phyloP scores from a whole-genome alignment of 2,329 filamentous ascomycete genomes.

The Talaromyces sp. region DNA sequence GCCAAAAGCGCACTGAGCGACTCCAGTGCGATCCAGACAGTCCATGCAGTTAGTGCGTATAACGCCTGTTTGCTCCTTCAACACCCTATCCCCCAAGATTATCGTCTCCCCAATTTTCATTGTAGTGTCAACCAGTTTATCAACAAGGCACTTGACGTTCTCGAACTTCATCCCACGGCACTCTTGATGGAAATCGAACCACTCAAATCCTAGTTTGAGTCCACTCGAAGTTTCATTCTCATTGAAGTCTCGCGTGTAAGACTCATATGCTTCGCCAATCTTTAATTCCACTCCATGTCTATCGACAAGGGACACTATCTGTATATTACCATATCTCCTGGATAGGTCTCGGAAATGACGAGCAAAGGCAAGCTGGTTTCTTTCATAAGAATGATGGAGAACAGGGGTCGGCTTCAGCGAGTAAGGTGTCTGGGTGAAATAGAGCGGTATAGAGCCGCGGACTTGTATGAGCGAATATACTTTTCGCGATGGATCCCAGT shows the following conservation, averaged over 20 bases:
- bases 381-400: slow-evolving; percentile 71
- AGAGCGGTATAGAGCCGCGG: slow-evolving; percentile 86
- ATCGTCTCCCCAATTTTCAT: slow-evolving; percentile 68
- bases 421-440: slow-evolving; percentile 92
- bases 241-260: slow-evolving; percentile 62
- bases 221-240: slow-evolving; percentile 52
- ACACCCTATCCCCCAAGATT: slow-evolving; percentile 39
- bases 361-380: slow-evolving; percentile 72
- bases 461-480: slow-evolving; percentile 81
- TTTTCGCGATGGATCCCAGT: slow-evolving; percentile 58
- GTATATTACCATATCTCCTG: slow-evolving; percentile 67
- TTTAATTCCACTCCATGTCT: slow-evolving; percentile 76
- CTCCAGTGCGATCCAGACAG: slow-evolving; percentile 91
- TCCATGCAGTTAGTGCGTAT: slow-evolving; percentile 99
- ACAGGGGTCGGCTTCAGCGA: slow-evolving; percentile 83
- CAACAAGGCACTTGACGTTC: slow-evolving; percentile 76
- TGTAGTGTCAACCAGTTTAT: slow-evolving; percentile 62
- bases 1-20: slow-evolving; percentile 87
- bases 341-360: slow-evolving; percentile 70
- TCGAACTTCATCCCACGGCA: slow-evolving; percentile 98
- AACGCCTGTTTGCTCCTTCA: slow-evolving; percentile 62
- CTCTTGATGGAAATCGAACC: slow-evolving; percentile 94
- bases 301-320: slow-evolving; percentile 80
- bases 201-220: slow-evolving; percentile 66
- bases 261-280: slow-evolving; percentile 73